Evolutionary conservation across 1,284 basidiomycete species (phyloP).

Genomic region (Microbotryum violaceum): DNA sequence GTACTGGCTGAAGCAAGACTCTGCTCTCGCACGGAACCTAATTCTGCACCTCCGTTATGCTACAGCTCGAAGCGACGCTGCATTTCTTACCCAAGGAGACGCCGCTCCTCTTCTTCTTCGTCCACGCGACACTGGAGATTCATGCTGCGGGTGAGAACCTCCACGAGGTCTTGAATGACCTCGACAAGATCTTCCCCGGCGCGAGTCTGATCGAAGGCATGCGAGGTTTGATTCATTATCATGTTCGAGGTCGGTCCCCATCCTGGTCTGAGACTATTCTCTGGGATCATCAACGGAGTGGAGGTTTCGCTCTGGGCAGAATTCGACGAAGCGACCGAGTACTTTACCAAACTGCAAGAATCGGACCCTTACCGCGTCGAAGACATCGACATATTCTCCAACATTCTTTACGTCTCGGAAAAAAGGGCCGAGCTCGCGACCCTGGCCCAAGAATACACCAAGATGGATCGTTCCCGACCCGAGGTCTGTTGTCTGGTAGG

Average conservation of each 20-base stretch:
- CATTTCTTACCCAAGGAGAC: conserved; percentile 61
- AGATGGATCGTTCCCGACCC: conserved; percentile 78
- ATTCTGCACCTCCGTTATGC: conserved; percentile 9
- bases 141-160: conserved; percentile 78
- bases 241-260: conserved; percentile 64
- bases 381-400: conserved; percentile 92
- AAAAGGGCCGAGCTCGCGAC: conserved; percentile 79
- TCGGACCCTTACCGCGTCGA: conserved; percentile 86
- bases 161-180: conserved; percentile 60
- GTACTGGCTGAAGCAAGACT: conserved; percentile 8
- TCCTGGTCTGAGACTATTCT: background rate
- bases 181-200: conserved; percentile 68
- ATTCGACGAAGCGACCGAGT: conserved; percentile 69
- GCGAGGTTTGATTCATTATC: conserved; percentile 77
- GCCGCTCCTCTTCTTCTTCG: conserved; percentile 72
- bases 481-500: conserved; percentile 96
- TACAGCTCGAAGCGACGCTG: conserved; percentile 45
- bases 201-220: conserved; percentile 67
- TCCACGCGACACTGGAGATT: conserved; percentile 82
- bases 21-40: background rate
- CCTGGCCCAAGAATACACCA: conserved; percentile 83
- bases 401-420: conserved; percentile 92
- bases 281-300: background rate
- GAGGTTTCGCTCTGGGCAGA: conserved; percentile 48
- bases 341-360: conserved; percentile 71